These are phyloP conservation scores for Stephania japonica DNA, from an alignment of 164 flowering plant genomes.

Conservation along the genomic window DNA sequence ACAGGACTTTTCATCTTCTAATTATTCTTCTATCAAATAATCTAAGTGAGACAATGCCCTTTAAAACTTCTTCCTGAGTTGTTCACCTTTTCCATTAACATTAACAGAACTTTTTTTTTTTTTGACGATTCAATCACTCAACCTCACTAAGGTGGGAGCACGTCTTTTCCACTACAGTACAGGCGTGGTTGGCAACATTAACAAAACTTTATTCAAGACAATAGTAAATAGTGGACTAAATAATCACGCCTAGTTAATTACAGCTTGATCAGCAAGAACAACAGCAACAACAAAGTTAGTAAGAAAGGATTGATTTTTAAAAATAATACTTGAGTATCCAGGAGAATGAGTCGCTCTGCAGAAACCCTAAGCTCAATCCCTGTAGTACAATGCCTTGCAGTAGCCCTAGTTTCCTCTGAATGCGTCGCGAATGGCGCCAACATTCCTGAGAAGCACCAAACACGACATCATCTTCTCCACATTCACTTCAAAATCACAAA, in stretches of 20 bases:
- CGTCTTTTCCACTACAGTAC: too few relatives aligned
- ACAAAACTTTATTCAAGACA: not conserved
- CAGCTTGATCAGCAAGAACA: not conserved
- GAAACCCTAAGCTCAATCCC: constrained; percentile 89
- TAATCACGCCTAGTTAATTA: not conserved
- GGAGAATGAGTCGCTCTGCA: constrained; percentile 78
- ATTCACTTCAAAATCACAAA: not conserved
- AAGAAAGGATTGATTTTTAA: not conserved
- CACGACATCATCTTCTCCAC: constrained; percentile 2
- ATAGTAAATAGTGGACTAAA: not conserved
- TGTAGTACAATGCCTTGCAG: constrained; percentile 70
- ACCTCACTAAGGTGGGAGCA: too few relatives aligned
- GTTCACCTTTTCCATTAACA: too few relatives aligned
- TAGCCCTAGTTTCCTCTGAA: constrained; percentile 64
- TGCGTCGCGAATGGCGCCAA: constrained; percentile 77
- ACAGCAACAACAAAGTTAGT: not conserved
- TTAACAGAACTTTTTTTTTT: too few relatives aligned
- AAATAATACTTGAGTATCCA: constrained; percentile 73
- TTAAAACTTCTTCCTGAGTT: too few relatives aligned
- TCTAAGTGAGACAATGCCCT: too few relatives aligned
- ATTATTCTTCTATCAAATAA: too few relatives aligned
- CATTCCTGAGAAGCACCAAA: constrained; percentile 48
- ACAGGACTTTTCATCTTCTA: too few relatives aligned
- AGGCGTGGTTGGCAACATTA: too few relatives aligned
- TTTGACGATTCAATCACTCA: too few relatives aligned